Conservation (phyloP, 768 basidiomycete species). For the Psilocybe cyanescens region DNA sequence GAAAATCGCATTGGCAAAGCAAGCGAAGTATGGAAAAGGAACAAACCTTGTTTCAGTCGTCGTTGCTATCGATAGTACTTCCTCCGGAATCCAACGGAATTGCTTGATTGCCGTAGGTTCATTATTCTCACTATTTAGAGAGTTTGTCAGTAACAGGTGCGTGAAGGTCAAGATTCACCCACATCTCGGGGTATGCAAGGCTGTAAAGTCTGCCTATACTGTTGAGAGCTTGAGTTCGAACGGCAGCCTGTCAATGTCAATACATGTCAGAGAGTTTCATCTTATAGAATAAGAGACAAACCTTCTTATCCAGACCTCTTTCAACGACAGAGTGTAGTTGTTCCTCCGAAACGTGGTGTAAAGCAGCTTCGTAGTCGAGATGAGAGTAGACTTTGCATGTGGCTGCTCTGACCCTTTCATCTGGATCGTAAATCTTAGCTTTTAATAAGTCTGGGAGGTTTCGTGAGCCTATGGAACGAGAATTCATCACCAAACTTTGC, state of each 20-base stretch:
- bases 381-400: slow-evolving; percentile 81
- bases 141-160: not conserved
- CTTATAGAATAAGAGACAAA: slow-evolving; percentile 28
- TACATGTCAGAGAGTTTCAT: not conserved
- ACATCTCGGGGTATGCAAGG: slow-evolving; percentile 91
- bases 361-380: slow-evolving; percentile 88
- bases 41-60: slow-evolving; percentile 63
- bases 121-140: slow-evolving; percentile 68
- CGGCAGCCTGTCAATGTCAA: slow-evolving; percentile 46
- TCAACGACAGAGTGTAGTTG: slow-evolving; percentile 69
- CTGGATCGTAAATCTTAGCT: slow-evolving; percentile 80
- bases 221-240: slow-evolving; percentile 77
- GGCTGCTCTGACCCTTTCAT: slow-evolving; percentile 88
- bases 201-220: slow-evolving; percentile 79
- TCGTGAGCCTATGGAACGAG: not conserved
- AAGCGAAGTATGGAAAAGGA: not conserved
- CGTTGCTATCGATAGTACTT: slow-evolving; percentile 61
- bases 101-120: slow-evolving; percentile 73
- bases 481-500: slow-evolving; percentile 19
- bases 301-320: slow-evolving; percentile 87
- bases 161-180: slow-evolving; percentile 32
- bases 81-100: slow-evolving; percentile 92
- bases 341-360: slow-evolving; percentile 74
- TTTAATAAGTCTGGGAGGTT: slow-evolving; percentile 52
- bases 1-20: not conserved